phyloP scores from a whole-genome alignment of 1,284 basidiomycete genomes.

The Boletus smithii region DNA sequence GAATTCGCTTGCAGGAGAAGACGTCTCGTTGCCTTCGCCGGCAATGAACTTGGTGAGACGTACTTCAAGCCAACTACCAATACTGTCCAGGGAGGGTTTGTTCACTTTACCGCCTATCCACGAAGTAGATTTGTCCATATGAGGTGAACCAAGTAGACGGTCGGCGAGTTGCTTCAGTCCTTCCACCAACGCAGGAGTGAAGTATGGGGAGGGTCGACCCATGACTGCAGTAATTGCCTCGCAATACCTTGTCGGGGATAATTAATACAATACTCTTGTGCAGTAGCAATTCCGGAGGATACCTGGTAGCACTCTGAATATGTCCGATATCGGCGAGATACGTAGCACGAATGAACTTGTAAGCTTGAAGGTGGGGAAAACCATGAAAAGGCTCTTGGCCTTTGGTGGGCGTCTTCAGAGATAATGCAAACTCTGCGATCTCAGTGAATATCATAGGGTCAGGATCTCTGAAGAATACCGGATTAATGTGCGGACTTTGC shows the following conservation, averaged over 20 bases:
- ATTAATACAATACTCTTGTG: slow-evolving; percentile 11
- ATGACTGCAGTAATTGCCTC: slow-evolving; percentile 81
- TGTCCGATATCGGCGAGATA: slow-evolving; percentile 80
- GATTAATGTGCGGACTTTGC: slow-evolving; percentile 50
- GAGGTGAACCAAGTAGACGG: slow-evolving; percentile 74
- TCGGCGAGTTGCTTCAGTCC: slow-evolving; percentile 82
- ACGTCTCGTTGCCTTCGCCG: slow-evolving; percentile 67
- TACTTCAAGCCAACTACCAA: slow-evolving; percentile 94
- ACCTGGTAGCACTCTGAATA: slow-evolving; percentile 71
- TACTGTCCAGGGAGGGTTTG: slow-evolving; percentile 88
- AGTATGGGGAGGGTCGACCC: slow-evolving; percentile 64
- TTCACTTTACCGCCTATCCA: slow-evolving; percentile 82
- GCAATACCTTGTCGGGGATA: slow-evolving; percentile 69
- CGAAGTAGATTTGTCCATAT: slow-evolving; percentile 68
- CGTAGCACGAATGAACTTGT: slow-evolving; percentile 79
- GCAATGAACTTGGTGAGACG: slow-evolving; percentile 95
- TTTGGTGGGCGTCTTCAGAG: slow-evolving; percentile 69
- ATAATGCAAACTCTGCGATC: slow-evolving; percentile 88
- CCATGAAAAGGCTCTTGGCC: slow-evolving; percentile 85
- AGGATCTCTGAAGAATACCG: slow-evolving; percentile 62
- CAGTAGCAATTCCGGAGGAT: slow-evolving; percentile 17
- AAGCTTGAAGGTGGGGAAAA: slow-evolving; percentile 85
- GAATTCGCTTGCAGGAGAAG: slow-evolving; percentile 38
- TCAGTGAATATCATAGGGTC: slow-evolving; percentile 89
- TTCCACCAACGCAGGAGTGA: slow-evolving; percentile 63